Conservation (phyloP, 1,284 basidiomycete genomes). For the Ustilago nuda region DNA sequence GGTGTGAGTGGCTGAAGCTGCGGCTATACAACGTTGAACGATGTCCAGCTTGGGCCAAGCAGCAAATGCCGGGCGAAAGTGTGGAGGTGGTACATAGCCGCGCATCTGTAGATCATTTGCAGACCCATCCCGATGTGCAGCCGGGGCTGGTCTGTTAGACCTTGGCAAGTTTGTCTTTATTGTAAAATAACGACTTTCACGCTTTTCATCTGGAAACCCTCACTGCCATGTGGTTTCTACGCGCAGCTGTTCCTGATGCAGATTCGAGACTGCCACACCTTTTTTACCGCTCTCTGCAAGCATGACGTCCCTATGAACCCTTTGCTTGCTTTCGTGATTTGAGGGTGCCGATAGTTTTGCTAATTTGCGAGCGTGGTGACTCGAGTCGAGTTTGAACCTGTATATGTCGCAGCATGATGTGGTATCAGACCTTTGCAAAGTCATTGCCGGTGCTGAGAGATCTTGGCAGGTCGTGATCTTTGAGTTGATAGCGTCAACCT, state of each 20-base stretch:
- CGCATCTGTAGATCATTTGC: neutral
- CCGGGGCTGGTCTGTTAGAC: neutral
- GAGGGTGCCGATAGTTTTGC: neutral
- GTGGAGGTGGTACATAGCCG: constrained; percentile 31
- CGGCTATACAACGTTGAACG: neutral
- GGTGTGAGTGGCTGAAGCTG: neutral
- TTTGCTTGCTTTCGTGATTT: neutral
- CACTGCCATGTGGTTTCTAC: neutral
- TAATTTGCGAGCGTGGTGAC: constrained; percentile 2
- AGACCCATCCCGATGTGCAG: neutral
- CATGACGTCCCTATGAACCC: constrained; percentile 5
- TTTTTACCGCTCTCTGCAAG: neutral
- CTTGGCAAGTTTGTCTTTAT: neutral
- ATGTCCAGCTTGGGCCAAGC: constrained; percentile 32
- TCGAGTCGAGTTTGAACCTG: neutral
- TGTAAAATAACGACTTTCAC: constrained; percentile 3
- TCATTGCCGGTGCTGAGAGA: neutral
- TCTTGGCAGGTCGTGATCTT: neutral
- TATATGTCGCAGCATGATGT: neutral
- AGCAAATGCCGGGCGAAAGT: constrained; percentile 1
- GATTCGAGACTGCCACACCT: constrained; percentile 1
- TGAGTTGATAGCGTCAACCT: neutral
- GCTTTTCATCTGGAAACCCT: constrained; percentile 1
- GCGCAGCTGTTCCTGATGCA: neutral
- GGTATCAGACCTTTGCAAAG: too few species aligned